Conservation (phyloP, 768 basidiomycete genomes). For the Kwoniella shandongensis region DNA sequence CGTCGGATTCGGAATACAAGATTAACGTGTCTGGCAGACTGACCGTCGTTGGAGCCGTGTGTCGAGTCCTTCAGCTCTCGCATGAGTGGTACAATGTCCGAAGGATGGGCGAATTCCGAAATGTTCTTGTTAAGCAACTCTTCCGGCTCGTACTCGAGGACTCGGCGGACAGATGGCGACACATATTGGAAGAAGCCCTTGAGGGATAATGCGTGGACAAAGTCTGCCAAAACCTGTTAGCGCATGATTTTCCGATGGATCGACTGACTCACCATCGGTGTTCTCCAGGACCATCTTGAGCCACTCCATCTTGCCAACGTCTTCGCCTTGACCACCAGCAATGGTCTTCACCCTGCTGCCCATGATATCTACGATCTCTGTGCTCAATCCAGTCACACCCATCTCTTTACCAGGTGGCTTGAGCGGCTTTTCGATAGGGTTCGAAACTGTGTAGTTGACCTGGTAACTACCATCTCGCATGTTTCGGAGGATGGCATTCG, state of each 20-base stretch:
- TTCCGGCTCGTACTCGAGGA: conserved; percentile 81
- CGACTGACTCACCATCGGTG: conserved; percentile 50
- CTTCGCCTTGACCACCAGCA: conserved; percentile 45
- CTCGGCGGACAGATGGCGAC: conserved; percentile 71
- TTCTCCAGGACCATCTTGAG: conserved; percentile 56
- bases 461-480: conserved; percentile 75
- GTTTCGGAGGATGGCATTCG: conserved; percentile 75
- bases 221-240: conserved; percentile 58
- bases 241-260: not conserved
- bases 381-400: conserved; percentile 38
- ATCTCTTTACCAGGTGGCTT: conserved; percentile 33
- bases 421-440: conserved; percentile 46
- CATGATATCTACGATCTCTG: conserved; percentile 46
- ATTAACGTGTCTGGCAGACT: conserved; percentile 61
- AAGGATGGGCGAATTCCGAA: conserved; percentile 79
- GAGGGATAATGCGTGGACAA: conserved; percentile 84
- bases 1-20: conserved; percentile 79
- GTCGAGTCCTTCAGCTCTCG: conserved; percentile 73
- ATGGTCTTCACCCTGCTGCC: conserved; percentile 30
- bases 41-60: conserved; percentile 44
- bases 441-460: conserved; percentile 60
- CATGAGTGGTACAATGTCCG: conserved; percentile 86
- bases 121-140: conserved; percentile 79
- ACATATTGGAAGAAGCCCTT: conserved; percentile 92
- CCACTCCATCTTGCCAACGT: conserved; percentile 53